Evolutionary conservation across 345 rosid genomes (phyloP).

Genomic region (Euphorbia lathyris): DNA sequence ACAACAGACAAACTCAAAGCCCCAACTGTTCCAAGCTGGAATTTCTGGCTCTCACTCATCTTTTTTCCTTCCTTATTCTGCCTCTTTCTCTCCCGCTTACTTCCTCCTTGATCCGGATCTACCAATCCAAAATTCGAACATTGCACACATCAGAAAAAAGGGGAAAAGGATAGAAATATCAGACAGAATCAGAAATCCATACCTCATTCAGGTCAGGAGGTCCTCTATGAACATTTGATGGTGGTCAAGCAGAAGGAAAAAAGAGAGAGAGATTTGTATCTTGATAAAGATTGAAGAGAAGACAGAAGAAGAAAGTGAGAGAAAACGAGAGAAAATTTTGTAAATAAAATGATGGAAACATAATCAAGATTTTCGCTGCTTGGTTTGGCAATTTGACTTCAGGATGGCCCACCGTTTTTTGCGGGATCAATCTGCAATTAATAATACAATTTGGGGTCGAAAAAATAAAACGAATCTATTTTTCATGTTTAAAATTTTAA

Average conservation of each 20-base stretch:
- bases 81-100: constrained; percentile 14
- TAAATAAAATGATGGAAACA: constrained; percentile 1
- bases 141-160: background rate
- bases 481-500: background rate
- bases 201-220: constrained; percentile 21
- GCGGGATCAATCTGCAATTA: background rate
- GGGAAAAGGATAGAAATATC: background rate
- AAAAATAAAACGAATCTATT: background rate
- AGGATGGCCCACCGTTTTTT: constrained; percentile 6
- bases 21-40: constrained; percentile 94
- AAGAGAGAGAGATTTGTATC: background rate
- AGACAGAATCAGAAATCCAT: background rate
- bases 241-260: background rate
- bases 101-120: constrained; percentile 48
- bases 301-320: background rate
- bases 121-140: constrained; percentile 21
- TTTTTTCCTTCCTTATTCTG: constrained; percentile 21
- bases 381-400: constrained; percentile 11
- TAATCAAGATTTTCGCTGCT: background rate
- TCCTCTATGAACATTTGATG: background rate
- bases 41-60: constrained; percentile 85
- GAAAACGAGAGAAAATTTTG: background rate
- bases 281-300: background rate
- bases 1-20: constrained; percentile 95
- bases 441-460: background rate